Base-by-base conservation (phyloP, 495 filamentous ascomycete species). In the Lepraria neglecta region DNA sequence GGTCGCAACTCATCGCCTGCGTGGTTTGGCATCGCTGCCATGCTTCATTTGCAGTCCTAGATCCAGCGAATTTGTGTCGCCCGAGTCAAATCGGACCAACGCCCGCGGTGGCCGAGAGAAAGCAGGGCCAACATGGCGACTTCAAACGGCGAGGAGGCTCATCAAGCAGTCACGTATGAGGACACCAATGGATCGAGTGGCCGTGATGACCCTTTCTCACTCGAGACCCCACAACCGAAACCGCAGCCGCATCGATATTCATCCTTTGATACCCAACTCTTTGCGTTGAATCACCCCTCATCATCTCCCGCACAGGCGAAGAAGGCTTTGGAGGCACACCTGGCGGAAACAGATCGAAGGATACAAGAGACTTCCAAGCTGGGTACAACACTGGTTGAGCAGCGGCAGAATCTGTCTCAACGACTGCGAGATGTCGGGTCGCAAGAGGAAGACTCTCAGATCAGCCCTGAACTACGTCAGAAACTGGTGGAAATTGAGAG, bases 301-400 rank as follows among this genome's bases (percentile, higher is more conserved):
- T 79, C 78, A 44, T 96, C 94, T 0, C 90, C 92, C 40, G 83
- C 85, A 38, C 91, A 97, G 67, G 87, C 90, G 6, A 94, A 88
- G 71, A 86, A 87, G 54, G 90, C 91, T 38, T 79, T 98, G 35
- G 87, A 96, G 74, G 91, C 91, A 47, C 95, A 96, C 73, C 78
- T 97, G 42, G 82, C 84, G 30, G 95, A 98, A 71, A 96, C 92
- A 0, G 89, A 95, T 61, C 86, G 91, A 57, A 81, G 92, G 61
- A 84, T 97, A 65, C 87, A 96, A 70, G 91, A 96, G 69, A 89
- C 94, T 4, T 92, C 88, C 5, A 91, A 87, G 67, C 73, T 97
- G 43, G 94, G 94, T 45, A 91, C 85, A 17, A 85, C 89, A 1
- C 82, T 98, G 12, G 82, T 97, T 21, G 81, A 89, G 55, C 95